Conservation (phyloP, 306 rosid genomes). For the Vigna angularis region DNA sequence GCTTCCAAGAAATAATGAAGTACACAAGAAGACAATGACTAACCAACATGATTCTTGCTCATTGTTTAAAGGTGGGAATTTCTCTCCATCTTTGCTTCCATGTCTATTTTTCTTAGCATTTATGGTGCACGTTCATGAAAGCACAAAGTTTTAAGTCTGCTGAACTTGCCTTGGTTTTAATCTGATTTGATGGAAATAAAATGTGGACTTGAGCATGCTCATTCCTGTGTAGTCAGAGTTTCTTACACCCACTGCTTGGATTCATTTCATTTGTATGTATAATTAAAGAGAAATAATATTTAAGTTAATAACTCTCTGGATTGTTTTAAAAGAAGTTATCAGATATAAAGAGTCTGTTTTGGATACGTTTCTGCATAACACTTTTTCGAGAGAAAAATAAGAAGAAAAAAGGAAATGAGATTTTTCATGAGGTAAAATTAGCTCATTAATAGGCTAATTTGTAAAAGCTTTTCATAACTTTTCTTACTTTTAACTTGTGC, state of each 20-base stretch:
- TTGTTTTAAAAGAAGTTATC: neutral
- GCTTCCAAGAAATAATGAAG: conserved; percentile 39
- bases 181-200: conserved; percentile 20
- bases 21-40: conserved; percentile 28
- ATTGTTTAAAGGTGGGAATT: conserved; percentile 51
- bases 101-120: neutral
- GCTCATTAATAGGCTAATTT: too few species aligned
- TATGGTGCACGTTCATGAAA: neutral
- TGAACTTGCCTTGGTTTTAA: neutral
- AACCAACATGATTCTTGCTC: conserved; percentile 44
- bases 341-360: neutral
- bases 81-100: neutral
- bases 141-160: neutral
- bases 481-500: too few species aligned
- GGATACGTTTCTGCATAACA: too few species aligned
- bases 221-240: conserved; percentile 1
- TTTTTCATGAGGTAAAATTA: too few species aligned
- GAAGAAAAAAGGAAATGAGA: too few species aligned
- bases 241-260: neutral
- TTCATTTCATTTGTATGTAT: neutral
- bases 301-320: neutral
- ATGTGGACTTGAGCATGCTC: neutral
- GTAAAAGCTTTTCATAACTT: too few species aligned
- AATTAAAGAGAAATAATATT: neutral
- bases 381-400: too few species aligned